Base-by-base conservation (phyloP, 805 yeast genomes). In the Starmerella cellae region DNA sequence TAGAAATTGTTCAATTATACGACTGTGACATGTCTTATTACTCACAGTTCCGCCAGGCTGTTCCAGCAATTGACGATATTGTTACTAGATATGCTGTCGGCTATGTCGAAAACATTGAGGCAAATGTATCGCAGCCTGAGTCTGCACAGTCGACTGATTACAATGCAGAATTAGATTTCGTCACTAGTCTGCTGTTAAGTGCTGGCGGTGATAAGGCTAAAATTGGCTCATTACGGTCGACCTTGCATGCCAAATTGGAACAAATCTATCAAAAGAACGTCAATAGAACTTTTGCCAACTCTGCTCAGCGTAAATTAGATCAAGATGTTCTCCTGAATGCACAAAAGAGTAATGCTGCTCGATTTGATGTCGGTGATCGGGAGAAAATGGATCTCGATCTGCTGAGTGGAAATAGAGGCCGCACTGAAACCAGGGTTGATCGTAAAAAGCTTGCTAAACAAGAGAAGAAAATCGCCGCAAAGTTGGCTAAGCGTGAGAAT, bases 381-480 rank as follows among this genome's bases (percentile, higher is more conserved):
- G 51, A 49, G 14, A 71, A 79, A 14, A 73, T 75, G 47, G 95
- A 85, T 57, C 79, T 91, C 51, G 95, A 87, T 49, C 50, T 54
- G 41, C 93, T 87, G 49, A 55, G 61, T 18, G 71, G 94, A 0
- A 95, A 95, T 44, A 74, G 95, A 63, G 51, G 51, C 41, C 77
- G 79, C 52, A 80, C 85, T 67, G 97, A 91, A 61, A 78, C 93
- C 35, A 75, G 93, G 57, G 99, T 91, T 34, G 98, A 91, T 62
- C 81, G 81, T 70, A 87, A 85, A 76, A 91, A 91, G 63, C 75
- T 91, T 55, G 95, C 87, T 59, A 91, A 88, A 63, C 98, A 95
- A 44, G 99, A 91, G 67, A 76, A 85, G 56, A 91, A 91, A 69
- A 87, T 91, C 59, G 96, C 95, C 19, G 88, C 93, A 59, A 91